Evolutionary conservation across 31 red algal species (phyloP), one percentile per base, ranked within the genome.

Genomic region (Odonthalia washingtoniensis): DNA sequence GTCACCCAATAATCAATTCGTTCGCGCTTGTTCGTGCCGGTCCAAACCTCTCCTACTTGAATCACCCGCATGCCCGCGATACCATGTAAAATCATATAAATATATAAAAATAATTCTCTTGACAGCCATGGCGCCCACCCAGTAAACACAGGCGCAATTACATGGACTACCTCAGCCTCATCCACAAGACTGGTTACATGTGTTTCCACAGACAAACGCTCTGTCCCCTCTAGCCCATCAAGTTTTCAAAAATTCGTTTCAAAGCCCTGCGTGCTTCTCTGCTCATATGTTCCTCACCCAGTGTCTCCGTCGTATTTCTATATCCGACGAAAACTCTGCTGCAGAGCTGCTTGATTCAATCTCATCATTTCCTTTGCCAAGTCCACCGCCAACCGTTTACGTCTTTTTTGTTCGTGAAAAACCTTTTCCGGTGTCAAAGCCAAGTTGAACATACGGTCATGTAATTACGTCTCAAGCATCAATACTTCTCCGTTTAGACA

Each of bases 391-490:
- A 9, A 18, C 41, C 75, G 69, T 0, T 35, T 1, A 61, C 24
- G 28, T 9, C 28, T 27, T 27, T 38, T 46, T 44, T 95, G 89
- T 78, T 90, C 87, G 30, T 74, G 67, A 24, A 98, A 81, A 52
- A 90, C 90, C 53, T 92, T 89, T 40, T 89, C 84, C 43, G 96
- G 96, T 46, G 96, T 88, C 38, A 91, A 65, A 40, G 82, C 89
- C 97, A 93, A 98, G 65, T 91, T 93, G 65, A 94, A 98, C 75
- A 98, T 92, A 34, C 94, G 97, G 82, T 98, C 97, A 80, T 98
- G 94, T 17, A 98, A n/a, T n/a, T n/a, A n/a, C 94, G 98, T 46
- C 86, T 99, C 33, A 99, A 97, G 77, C 98, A 99, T 76, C 95
- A 99, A 82, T 97, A 86, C 84, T 97, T 99, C 80, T 96, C 97